Evolutionary conservation across 2,329 filamentous ascomycete species (phyloP).

Genomic region (Aspergillus fumigatiaffinis): DNA sequence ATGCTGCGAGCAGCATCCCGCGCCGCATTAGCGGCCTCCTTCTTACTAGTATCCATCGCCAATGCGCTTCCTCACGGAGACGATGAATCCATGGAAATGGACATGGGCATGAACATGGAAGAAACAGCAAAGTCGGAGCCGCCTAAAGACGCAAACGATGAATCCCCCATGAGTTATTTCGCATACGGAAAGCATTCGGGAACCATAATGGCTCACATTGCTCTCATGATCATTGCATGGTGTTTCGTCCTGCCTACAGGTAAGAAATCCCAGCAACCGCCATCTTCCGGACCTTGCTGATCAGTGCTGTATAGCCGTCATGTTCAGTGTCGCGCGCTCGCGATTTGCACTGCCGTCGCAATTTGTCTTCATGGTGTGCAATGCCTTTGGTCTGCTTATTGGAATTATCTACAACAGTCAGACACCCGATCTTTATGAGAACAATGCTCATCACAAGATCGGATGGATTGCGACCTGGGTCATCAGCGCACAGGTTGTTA

Average conservation of each 20-base stretch:
- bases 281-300: background rate
- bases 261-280: constrained; percentile 38
- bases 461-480: constrained; percentile 80
- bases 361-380: constrained; percentile 61
- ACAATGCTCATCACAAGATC: constrained; percentile 83
- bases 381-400: constrained; percentile 61
- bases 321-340: constrained; percentile 80
- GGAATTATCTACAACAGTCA: constrained; percentile 70
- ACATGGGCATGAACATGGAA: constrained; percentile 25
- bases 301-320: constrained; percentile 57
- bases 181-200: constrained; percentile 37
- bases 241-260: constrained; percentile 68
- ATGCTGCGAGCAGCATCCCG: constrained; percentile 25
- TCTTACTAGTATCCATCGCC: constrained; percentile 27
- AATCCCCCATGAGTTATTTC: constrained; percentile 43
- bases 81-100: constrained; percentile 29
- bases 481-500: constrained; percentile 63
- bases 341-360: constrained; percentile 68
- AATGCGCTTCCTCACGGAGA: constrained; percentile 33
- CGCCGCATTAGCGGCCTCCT: constrained; percentile 25
- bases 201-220: constrained; percentile 65
- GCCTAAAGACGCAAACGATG: constrained; percentile 13
- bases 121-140: constrained; percentile 12
- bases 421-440: constrained; percentile 80
- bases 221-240: constrained; percentile 68